Evolutionary conservation across 495 filamentous ascomycete species (phyloP), one percentile per base, ranked within the genome.

Genomic region (Neurospora tetrasperma): DNA sequence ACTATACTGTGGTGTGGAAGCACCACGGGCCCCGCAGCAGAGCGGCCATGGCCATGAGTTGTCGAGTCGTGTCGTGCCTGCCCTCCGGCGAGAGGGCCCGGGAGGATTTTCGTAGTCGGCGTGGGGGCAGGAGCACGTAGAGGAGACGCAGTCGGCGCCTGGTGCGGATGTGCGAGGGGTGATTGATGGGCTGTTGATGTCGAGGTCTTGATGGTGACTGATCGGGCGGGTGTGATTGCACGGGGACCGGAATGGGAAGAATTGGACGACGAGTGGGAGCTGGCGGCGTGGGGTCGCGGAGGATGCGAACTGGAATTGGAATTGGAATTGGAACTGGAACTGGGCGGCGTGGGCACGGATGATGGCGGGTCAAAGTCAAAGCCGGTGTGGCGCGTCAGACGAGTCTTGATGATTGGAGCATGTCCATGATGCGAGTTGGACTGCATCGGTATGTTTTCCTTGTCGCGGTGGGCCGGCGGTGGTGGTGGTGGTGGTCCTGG

Each of bases 381-480:
- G 18, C 71, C 73, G 70, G 69, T 73, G 41, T 78, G 75, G 4
- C 79, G 75, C 20, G 76, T 77, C 14, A 70, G 14, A 6, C 79
- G 78, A 23, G 75, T 75, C 4, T 40, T n/a, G 41, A 74, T 76
- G 27, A 69, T 23, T 18, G 66, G 23, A 66, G 54, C 31, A 66
- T 66, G 54, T 66, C 54, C 54, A 35, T 66, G 54, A 14, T 35
- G 27, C 5, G 54, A 66, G 14, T 35, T 66, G 27, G 54, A 66
- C 23, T 78, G 74, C 18, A 79, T 43, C 5, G 74, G 78, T 5
- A 80, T 77, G 70, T 80, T 80, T 48, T 80, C 79, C 68, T 80
- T 80, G 23, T 75, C 79, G 23, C 73, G 76, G 14, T 23, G 42
- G 18, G 43, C 31, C 43, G 31, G 35, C 20, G n/a, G 42, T 35